A percentile compares a stretch with the other conserved stretches of the same genome.
Evolutionary conservation across 2,329 filamentous ascomycete genomes (phyloP).

Genomic region (Fusarium abutilonis): DNA sequence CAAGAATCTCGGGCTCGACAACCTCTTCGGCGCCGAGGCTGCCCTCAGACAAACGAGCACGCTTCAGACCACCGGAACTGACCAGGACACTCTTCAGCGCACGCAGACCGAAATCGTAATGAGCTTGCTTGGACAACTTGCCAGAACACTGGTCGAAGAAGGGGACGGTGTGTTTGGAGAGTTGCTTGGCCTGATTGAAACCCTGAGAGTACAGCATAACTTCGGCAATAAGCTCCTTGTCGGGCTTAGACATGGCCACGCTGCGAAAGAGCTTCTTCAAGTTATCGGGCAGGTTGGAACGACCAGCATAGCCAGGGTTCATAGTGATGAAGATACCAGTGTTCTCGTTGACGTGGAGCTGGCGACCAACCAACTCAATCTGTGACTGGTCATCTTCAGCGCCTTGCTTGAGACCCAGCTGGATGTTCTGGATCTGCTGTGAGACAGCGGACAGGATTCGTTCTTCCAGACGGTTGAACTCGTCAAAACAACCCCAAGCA

Average conservation of each 20-base stretch:
- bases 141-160: slow-evolving; percentile 94
- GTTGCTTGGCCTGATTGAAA: slow-evolving; percentile 92
- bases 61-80: slow-evolving; percentile 95
- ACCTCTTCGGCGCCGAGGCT: slow-evolving; percentile 72
- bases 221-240: slow-evolving; percentile 99
- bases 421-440: slow-evolving; percentile 99
- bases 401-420: slow-evolving; percentile 89
- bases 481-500: slow-evolving; percentile 99
- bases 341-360: slow-evolving; percentile 87
- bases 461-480: slow-evolving; percentile 99
- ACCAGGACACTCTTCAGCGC: slow-evolving; percentile 98
- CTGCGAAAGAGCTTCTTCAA: slow-evolving; percentile 99
- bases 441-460: slow-evolving; percentile 97
- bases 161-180: slow-evolving; percentile 95
- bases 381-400: slow-evolving; percentile 83
- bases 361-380: slow-evolving; percentile 93
- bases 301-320: slow-evolving; percentile 98
- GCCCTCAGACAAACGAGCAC: slow-evolving; percentile 74
- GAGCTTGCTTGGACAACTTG: slow-evolving; percentile 90
- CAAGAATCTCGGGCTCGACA: slow-evolving; percentile 95
- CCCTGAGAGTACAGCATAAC: slow-evolving; percentile 99
- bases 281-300: slow-evolving; percentile 98
- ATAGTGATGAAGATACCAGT: slow-evolving; percentile 99
- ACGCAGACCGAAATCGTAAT: slow-evolving; percentile 98
- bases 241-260: slow-evolving; percentile 99